Evolutionary conservation across 2,329 filamentous ascomycete species (phyloP), one percentile per base, ranked within the genome.

Genomic region (Fusarium miscanthi): DNA sequence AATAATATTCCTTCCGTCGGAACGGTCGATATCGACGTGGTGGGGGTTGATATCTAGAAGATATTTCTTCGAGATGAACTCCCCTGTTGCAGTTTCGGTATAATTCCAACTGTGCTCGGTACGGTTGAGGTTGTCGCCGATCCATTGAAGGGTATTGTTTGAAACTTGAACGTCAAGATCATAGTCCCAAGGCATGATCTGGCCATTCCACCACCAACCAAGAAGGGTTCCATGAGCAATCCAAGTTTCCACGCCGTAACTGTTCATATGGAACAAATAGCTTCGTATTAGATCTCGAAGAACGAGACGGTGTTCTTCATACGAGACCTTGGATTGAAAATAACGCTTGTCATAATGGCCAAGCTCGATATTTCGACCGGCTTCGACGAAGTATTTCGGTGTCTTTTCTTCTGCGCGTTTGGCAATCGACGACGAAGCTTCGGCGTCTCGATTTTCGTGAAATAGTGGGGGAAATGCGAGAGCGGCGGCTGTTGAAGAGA

Each of bases 181-280:
- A 84, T 90, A 93, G 81, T 96, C 93, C 93, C 93, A 95, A 2
- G 93, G 93, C 83, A 95, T 89, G 78, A 93, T 90, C 82, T 89
- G 83, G 45, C 85, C 87, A 79, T 94, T 95, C 94, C 94, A 97
- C 92, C 93, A 96, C 94, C 94, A 97, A 17, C 93, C 94, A 27
- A 97, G 84, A 54, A 96, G 83, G 8, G 93, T 94, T 53, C 94
- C 94, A 80, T 97, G 94, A 42, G 94, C 93, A 66, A 97, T 89
- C 94, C 94, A 96, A 1, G 94, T 95, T 82, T 95, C 93, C 69
- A 94, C 82, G 11, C 89, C 88, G 59, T 91, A 85, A 23, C 87
- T 84, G 48, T 85, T 84, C 80, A 93, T 92, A 62, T 89, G 90
- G 49, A 86, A 85, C 48, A 96, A 86, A 82, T 96, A 96, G 57